A percentile compares a stretch with the other conserved stretches of the same genome.
These are phyloP conservation scores for Boletus vermiculosoides DNA, from an alignment of 768 basidiomycete species.

Conservation along the genomic window DNA sequence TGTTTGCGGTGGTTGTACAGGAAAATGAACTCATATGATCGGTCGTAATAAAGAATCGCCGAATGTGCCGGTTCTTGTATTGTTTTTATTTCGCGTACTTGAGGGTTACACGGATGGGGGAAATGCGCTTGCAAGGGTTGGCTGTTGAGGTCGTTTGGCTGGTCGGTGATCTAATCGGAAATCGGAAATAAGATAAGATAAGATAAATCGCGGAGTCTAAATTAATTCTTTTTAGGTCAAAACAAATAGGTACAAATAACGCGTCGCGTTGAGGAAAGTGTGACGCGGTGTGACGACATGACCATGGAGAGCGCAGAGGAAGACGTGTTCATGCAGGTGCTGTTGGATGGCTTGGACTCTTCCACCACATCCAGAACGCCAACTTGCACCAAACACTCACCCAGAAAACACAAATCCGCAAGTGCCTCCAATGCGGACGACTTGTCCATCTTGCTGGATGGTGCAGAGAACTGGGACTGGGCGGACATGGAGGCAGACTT, in stretches of 20 bases:
- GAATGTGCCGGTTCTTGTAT: background rate
- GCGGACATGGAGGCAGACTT: conserved; percentile 52
- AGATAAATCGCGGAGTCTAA: conserved; percentile 12
- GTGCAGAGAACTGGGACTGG: conserved; percentile 72
- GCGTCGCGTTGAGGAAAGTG: conserved; percentile 17
- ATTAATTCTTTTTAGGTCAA: background rate
- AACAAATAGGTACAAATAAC: conserved; percentile 24
- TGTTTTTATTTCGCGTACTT: background rate
- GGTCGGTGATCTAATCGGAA: background rate
- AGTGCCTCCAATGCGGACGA: conserved; percentile 29
- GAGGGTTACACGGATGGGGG: background rate
- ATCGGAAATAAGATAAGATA: conserved; percentile 1
- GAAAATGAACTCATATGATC: background rate
- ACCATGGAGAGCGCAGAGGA: conserved; percentile 45
- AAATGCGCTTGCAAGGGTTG: background rate
- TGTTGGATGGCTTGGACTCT: conserved; percentile 52
- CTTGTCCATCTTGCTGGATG: conserved; percentile 52
- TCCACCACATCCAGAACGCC: conserved; percentile 43
- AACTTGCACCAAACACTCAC: conserved; percentile 29
- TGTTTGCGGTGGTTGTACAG: background rate
- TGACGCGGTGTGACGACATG: conserved; percentile 28
- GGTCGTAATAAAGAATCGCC: background rate
- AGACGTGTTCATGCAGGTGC: conserved; percentile 53
- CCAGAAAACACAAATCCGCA: conserved; percentile 13
- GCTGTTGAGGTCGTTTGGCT: background rate